phyloP scores from a whole-genome alignment of 345 rosid species.

The Arabidopsis thaliana region DNA sequence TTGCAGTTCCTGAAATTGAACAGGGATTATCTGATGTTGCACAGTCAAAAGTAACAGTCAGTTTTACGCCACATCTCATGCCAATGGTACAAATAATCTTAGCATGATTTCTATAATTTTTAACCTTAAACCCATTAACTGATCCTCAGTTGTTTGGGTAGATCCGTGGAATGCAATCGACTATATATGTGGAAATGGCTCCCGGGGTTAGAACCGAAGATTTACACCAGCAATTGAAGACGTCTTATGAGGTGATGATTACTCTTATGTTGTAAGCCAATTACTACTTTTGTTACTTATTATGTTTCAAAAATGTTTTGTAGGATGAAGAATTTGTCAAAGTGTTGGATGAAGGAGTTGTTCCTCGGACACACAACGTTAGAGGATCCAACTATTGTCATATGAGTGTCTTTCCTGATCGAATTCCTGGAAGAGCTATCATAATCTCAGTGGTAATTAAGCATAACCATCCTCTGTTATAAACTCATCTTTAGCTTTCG shows the following conservation, averaged over 20 bases:
- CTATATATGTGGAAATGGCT: slow-evolving; percentile 87
- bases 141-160: slow-evolving; percentile 35
- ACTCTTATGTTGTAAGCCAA: slow-evolving; percentile 6
- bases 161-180: slow-evolving; percentile 98
- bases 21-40: slow-evolving; percentile 88
- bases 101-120: slow-evolving; percentile 29
- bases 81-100: slow-evolving; percentile 70
- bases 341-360: slow-evolving; percentile 73
- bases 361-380: slow-evolving; percentile 82
- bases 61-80: slow-evolving; percentile 98
- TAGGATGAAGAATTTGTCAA: slow-evolving; percentile 88
- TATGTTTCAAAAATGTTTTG: slow-evolving; percentile 9
- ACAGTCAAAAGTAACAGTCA: slow-evolving; percentile 71
- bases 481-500: slow-evolving; percentile 4
- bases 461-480: slow-evolving; percentile 4
- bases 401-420: slow-evolving; percentile 87
- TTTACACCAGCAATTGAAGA: slow-evolving; percentile 61
- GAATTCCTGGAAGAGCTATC: slow-evolving; percentile 84
- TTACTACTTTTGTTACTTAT: slow-evolving; percentile 1
- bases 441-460: slow-evolving; percentile 84
- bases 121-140: neutral
- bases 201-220: slow-evolving; percentile 65
- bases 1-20: slow-evolving; percentile 96
- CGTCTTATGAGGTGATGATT: slow-evolving; percentile 64
- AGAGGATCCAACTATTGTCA: slow-evolving; percentile 93